A percentile compares a stretch with the other conserved stretches of the same genome.
These are phyloP conservation scores for Euphorbia lathyris DNA, from an alignment of 345 rosid genomes.

Conservation along the genomic window DNA sequence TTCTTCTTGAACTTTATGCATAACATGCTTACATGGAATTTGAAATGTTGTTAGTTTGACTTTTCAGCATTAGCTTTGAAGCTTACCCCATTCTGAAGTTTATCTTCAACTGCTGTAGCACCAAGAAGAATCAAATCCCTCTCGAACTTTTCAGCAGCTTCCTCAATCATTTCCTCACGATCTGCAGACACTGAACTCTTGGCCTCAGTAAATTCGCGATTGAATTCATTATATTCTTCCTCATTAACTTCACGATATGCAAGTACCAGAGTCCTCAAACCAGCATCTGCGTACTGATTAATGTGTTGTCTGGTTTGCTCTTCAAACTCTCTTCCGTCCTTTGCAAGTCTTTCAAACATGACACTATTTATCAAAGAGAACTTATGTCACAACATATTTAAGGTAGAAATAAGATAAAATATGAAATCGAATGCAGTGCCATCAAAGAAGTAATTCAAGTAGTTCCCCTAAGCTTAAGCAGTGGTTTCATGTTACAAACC, in stretches of 20 bases:
- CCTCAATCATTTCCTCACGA: conserved; percentile 68
- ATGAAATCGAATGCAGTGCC: not conserved
- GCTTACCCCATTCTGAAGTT: conserved; percentile 92
- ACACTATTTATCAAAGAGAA: conserved; percentile 45
- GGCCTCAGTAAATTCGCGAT: conserved; percentile 60
- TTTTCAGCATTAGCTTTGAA: not conserved
- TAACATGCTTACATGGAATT: not conserved
- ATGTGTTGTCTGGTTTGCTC: conserved; percentile 66
- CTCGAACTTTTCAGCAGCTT: conserved; percentile 67
- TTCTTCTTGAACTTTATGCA: not conserved
- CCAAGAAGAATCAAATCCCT: conserved; percentile 79
- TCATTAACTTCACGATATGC: conserved; percentile 83
- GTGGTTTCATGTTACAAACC: conserved; percentile 45
- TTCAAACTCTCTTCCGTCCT: conserved; percentile 50
- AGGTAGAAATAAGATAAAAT: not conserved
- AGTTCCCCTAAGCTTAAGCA: not conserved
- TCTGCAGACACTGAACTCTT: conserved; percentile 57
- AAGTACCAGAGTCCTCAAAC: conserved; percentile 88
- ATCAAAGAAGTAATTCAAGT: not conserved
- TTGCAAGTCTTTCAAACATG: conserved; percentile 83
- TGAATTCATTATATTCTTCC: conserved; percentile 66
- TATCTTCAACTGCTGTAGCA: conserved; percentile 95
- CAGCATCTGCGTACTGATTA: conserved; percentile 85
- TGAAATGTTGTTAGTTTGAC: conserved; percentile 1
- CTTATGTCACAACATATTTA: not conserved